Conservation (phyloP, 805 yeast species). For the Wickerhamiella lipophila region DNA sequence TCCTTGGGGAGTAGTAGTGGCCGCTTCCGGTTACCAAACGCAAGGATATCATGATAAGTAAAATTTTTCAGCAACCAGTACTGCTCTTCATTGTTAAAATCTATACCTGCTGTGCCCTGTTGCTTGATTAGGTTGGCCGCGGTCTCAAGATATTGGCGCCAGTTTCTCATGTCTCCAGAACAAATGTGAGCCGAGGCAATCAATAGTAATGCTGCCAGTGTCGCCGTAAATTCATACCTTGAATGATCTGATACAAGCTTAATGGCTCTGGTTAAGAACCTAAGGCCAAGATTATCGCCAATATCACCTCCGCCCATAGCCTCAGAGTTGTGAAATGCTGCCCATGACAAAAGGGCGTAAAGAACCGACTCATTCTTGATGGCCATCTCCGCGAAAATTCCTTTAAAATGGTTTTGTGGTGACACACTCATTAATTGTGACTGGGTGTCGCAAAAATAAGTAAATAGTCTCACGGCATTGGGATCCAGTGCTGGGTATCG, state of each 20-base stretch:
- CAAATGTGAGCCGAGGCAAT: conserved; percentile 73
- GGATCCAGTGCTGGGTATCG: conserved; percentile 30
- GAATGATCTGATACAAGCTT: conserved; percentile 16
- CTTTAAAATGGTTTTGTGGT: conserved; percentile 41
- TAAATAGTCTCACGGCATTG: conserved; percentile 35
- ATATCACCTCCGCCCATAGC: conserved; percentile 16
- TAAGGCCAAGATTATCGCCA: conserved; percentile 25
- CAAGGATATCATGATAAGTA: conserved; percentile 67
- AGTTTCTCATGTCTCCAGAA: conserved; percentile 64
- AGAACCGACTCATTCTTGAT: conserved; percentile 37
- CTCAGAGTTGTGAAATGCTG: conserved; percentile 27
- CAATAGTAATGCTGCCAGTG: conserved; percentile 50
- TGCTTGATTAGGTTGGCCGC: conserved; percentile 50
- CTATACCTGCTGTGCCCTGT: conserved; percentile 47
- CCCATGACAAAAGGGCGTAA: conserved; percentile 49
- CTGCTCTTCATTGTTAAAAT: conserved; percentile 42
- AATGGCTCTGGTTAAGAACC: conserved; percentile 21
- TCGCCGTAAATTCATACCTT: conserved; percentile 26
- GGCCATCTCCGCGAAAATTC: conserved; percentile 43
- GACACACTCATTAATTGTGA: conserved; percentile 38
- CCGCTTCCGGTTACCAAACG: conserved; percentile 43
- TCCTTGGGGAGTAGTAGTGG: conserved; percentile 51
- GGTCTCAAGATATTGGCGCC: conserved; percentile 55
- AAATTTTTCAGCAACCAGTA: conserved; percentile 66
- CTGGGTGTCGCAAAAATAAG: conserved; percentile 39